Evolutionary conservation across 2,329 filamentous ascomycete species (phyloP).

Genomic region (Trichoderma polysporum): DNA sequence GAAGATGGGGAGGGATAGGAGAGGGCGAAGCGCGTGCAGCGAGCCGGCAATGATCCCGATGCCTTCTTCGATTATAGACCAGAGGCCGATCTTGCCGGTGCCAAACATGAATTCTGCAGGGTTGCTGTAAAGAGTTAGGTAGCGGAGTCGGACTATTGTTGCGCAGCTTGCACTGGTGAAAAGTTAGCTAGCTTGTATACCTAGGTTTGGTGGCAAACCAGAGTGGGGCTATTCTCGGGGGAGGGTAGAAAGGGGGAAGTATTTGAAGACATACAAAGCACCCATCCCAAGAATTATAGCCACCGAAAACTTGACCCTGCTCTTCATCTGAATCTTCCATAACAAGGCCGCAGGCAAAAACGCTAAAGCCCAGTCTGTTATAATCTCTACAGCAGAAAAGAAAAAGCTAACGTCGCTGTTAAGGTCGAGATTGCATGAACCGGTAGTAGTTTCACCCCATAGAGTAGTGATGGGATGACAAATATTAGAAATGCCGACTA

Average conservation of each 20-base stretch:
- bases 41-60: constrained; percentile 15
- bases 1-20: constrained; percentile 10
- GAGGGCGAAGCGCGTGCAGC: constrained; percentile 13
- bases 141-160: constrained; percentile 16
- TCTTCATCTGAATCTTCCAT: constrained; percentile 7
- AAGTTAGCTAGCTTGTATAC: background rate
- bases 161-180: constrained; percentile 12
- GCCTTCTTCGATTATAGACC: constrained; percentile 14
- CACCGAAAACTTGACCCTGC: constrained; percentile 13
- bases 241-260: background rate
- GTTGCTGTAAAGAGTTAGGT: constrained; percentile 10
- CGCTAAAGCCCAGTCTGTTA: constrained; percentile 6
- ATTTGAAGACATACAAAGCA: constrained; percentile 10
- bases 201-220: background rate
- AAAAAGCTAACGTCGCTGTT: constrained; percentile 17
- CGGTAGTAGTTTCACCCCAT: constrained; percentile 12
- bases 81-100: constrained; percentile 14
- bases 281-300: constrained; percentile 14
- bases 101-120: constrained; percentile 15
- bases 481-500: constrained; percentile 15
- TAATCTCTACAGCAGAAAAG: constrained; percentile 12
- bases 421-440: constrained; percentile 6
- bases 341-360: constrained; percentile 7
- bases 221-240: background rate
- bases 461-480: constrained; percentile 15